Base-by-base conservation (phyloP, 176 grass and related monocot genomes). In the Oryza rufipogon region DNA sequence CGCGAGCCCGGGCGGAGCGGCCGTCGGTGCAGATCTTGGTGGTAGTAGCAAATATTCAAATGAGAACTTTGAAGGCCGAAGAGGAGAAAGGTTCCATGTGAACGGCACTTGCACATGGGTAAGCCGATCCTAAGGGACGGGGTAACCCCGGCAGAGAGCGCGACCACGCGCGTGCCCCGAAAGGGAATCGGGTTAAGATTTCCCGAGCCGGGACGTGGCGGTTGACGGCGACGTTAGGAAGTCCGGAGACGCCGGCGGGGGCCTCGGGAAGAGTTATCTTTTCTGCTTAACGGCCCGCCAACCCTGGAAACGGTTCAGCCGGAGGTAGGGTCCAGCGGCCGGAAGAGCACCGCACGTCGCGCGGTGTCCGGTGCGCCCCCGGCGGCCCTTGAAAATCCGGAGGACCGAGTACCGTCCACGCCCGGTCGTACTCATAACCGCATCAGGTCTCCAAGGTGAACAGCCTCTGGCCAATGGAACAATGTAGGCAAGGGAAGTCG, bases 11-110 rank as follows among this genome's bases (percentile, higher is more conserved):
- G 88, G 85, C 85, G 68, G 73, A 93, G 88, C 88, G 85, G 68
- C 85, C 82, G 79, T 88, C 91, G 75, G 79, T 88, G 91, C 82
- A 75, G 86, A 93, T 93, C 91, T 90, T 93, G 85, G 91, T 93
- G 91, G 88, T 90, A 94, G 92, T 84, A 89, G 89, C 86, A 91
- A 94, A 94, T 94, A 94, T 94, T 94, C 88, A 94, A 94, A 94
- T 89, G 86, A 91, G 83, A 91, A 94, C 83, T 91, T 91, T 94
- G 89, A 94, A 91, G 92, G 89, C 89, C 80, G 86, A 91, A 94
- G 89, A 91, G 92, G 86, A 77, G 88, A 91, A 94, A 88, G 91
- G 91, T 94, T 94, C 86, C 88, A 94, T 91, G 88, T 94, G 92
- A 94, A 91, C 75, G 79, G 70, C 88, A 94, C 88, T 94, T 88